phyloP scores from a whole-genome alignment of 129 eudicot genomes.

The Scalesia atractyloides region DNA sequence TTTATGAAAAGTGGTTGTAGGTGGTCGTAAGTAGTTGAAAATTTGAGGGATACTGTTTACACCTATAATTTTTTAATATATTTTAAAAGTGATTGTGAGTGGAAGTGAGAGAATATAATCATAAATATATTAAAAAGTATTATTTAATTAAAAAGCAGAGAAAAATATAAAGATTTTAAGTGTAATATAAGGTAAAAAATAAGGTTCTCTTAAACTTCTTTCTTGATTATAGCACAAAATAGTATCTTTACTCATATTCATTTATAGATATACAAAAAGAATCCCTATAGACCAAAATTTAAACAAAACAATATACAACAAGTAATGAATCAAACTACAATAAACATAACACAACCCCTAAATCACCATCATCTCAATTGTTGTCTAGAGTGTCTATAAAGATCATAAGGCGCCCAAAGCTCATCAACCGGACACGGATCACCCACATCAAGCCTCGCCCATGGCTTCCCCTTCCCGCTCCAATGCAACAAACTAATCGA shows the following conservation, averaged over 20 bases:
- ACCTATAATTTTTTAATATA: no score
- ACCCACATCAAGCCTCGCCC: constrained; percentile 62
- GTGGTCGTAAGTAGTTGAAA: no score
- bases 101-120: no score
- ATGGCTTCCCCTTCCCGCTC: constrained; percentile 90
- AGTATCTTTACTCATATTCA: constrained; percentile 12
- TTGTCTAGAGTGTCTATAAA: constrained; percentile 39
- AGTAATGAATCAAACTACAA: constrained; percentile 30
- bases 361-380: constrained; percentile 31
- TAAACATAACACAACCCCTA: constrained; percentile 21
- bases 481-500: constrained; percentile 78
- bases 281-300: constrained; percentile 26
- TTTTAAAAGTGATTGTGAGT: no score
- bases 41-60: no score
- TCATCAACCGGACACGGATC: constrained; percentile 67
- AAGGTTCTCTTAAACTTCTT: neutral
- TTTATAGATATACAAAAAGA: constrained; percentile 37
- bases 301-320: constrained; percentile 17
- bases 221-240: neutral
- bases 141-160: no score
- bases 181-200: no score
- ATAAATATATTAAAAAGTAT: no score
- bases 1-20: no score
- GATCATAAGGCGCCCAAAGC: constrained; percentile 75
- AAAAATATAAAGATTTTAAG: no score